Base-by-base conservation (phyloP, 192 early-diverging fungal genomes). In the Helicostylum pulchrum region DNA sequence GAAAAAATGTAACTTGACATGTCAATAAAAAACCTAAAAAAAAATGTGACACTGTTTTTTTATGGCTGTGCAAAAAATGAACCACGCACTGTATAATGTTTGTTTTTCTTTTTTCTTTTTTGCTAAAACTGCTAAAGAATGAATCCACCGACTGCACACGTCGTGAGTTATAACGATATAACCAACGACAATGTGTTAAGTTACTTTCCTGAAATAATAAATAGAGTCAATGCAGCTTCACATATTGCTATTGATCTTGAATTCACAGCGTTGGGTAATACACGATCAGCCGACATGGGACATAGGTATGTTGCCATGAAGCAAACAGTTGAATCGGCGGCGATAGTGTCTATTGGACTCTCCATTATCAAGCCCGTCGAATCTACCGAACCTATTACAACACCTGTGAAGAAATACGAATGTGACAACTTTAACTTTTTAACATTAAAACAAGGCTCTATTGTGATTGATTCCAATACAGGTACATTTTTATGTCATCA, bases 211-310 rank as follows among this genome's bases (percentile, higher is more conserved):
- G 66, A 63, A 17, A 86, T 90, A 19, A 62, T 78, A 30, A 34
- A 71, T 10, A 47, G 65, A 21, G 61, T 85, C 53, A 77, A 42
- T 51, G 63, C 78, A n/a, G 90, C 93, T 6, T 71, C 77, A 45
- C 94, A 92, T 64, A 84, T 98, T 55, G 82, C 93, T 6, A 71
- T 98, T 36, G 95, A 98, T 71, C 88, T 89, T 3, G 95, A 98
- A 67, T 95, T 98, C 68, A 92, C 92, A 7, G 95, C 94, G 5
- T 82, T 94, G 0, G 87, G 88, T 15, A 64, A 64, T 6, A 66
- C 64, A 42, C 30, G 71, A n/a, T 26, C 23, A 43, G 54, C 85
- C 73, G 85, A 97, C 63, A 90, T 98, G 64, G 83, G 87, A 55
- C 86, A 92, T 9, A 83, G 91, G 36, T 98, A 97, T 73, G 72